Conservation (phyloP, 495 filamentous ascomycete genomes). For the Penicillium turbatum region DNA sequence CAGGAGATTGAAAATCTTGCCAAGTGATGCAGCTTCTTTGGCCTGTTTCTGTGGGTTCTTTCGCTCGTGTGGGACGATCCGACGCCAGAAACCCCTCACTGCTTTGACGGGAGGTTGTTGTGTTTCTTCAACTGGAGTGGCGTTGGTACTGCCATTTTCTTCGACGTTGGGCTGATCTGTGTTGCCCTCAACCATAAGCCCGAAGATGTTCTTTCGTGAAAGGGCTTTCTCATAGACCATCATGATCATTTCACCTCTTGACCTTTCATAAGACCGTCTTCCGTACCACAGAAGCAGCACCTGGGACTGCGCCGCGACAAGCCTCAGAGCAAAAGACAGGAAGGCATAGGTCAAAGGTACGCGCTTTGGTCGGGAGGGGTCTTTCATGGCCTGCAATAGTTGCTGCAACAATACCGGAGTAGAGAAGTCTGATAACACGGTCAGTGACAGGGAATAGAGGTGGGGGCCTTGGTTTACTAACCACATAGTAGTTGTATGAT, state of each 20-base stretch:
- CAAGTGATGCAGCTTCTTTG: slow-evolving; percentile 66
- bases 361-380: slow-evolving; percentile 41
- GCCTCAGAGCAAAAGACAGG: slow-evolving; percentile 53
- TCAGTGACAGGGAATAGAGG: not conserved
- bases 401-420: slow-evolving; percentile 67
- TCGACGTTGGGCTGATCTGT: slow-evolving; percentile 1
- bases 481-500: slow-evolving; percentile 59
- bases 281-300: slow-evolving; percentile 72
- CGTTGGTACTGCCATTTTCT: slow-evolving; percentile 3
- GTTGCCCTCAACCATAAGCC: slow-evolving; percentile 28
- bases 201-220: slow-evolving; percentile 64
- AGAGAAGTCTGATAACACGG: slow-evolving; percentile 42
- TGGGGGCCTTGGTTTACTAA: slow-evolving; percentile 10
- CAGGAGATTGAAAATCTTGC: slow-evolving; percentile 79
- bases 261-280: slow-evolving; percentile 71
- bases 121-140: not conserved
- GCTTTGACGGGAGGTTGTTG: slow-evolving; percentile 3
- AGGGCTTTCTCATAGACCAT: slow-evolving; percentile 85
- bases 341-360: slow-evolving; percentile 63
- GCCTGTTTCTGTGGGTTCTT: slow-evolving; percentile 20
- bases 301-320: slow-evolving; percentile 60
- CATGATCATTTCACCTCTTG: slow-evolving; percentile 79
- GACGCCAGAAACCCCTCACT: slow-evolving; percentile 9
- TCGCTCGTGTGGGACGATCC: slow-evolving; percentile 2
- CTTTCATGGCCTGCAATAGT: slow-evolving; percentile 63